phyloP scores from a whole-genome alignment of 305 asterid species.

The Rubia occidens region DNA sequence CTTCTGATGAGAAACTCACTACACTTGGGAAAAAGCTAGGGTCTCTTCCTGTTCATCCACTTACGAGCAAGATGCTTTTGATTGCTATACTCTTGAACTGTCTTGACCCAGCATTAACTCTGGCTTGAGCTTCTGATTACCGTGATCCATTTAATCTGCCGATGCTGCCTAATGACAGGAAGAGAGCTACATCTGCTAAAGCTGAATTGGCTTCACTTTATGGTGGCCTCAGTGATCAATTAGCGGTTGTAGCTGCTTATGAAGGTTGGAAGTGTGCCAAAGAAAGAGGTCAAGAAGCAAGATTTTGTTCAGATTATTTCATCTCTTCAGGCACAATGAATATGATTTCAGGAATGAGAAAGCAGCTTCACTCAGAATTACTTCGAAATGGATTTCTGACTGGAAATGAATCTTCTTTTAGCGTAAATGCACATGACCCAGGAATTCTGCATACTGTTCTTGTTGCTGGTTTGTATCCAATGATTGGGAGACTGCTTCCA shows the following conservation, averaged over 20 bases:
- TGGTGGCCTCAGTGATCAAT: constrained; percentile 82
- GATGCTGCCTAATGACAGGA: constrained; percentile 56
- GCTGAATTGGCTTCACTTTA: constrained; percentile 62
- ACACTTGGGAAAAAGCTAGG: constrained; percentile 84
- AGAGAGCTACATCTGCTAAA: constrained; percentile 63
- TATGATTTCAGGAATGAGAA: constrained; percentile 67
- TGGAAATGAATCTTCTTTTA: constrained; percentile 43
- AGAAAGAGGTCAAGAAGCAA: constrained; percentile 48
- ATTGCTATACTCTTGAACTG: constrained; percentile 69
- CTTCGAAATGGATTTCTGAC: constrained; percentile 55
- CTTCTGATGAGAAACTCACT: constrained; percentile 73
- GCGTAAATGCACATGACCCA: constrained; percentile 61
- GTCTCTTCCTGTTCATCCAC: constrained; percentile 83
- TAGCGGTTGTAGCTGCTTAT: constrained; percentile 82
- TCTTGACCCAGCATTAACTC: constrained; percentile 83
- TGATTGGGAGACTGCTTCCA: constrained; percentile 67
- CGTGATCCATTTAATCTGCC: constrained; percentile 81
- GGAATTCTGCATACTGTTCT: constrained; percentile 77
- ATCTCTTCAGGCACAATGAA: constrained; percentile 59
- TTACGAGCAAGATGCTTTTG: constrained; percentile 90
- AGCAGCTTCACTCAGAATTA: constrained; percentile 58
- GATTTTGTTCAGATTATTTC: constrained; percentile 63
- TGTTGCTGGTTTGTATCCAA: constrained; percentile 82
- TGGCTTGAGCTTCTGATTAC: constrained; percentile 84
- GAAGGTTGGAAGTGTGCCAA: constrained; percentile 74